Conservation (phyloP, 1,284 basidiomycete species). For the Ustilago esculenta region DNA sequence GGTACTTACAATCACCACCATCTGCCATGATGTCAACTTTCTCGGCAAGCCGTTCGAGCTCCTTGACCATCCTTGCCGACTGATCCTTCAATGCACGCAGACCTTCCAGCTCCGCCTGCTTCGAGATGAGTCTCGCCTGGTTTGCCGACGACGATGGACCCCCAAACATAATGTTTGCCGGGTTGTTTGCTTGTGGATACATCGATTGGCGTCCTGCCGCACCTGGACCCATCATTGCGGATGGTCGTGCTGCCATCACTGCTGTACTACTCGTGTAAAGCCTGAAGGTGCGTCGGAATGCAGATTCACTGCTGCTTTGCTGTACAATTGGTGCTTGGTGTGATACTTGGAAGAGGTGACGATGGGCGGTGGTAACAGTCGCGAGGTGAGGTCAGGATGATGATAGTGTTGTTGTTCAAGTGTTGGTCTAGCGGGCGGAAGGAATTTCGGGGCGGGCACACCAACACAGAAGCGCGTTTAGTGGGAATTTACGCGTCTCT, state of each 20-base stretch:
- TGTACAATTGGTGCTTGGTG: no score
- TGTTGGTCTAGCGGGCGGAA: slow-evolving; percentile 1
- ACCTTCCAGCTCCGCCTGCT: slow-evolving; percentile 63
- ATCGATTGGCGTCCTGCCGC: slow-evolving; percentile 36
- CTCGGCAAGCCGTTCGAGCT: slow-evolving; percentile 56
- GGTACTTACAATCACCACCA: slow-evolving; percentile 58
- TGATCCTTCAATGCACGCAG: slow-evolving; percentile 57
- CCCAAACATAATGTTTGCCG: slow-evolving; percentile 38
- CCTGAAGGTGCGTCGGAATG: no score
- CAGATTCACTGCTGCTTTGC: no score
- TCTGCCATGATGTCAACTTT: slow-evolving; percentile 58
- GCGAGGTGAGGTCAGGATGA: no score
- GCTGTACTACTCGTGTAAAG: background rate
- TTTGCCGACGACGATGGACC: slow-evolving; percentile 43
- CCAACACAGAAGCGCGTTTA: slow-evolving; percentile 13
- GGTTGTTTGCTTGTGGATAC: slow-evolving; percentile 29
- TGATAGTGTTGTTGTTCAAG: slow-evolving; percentile 10
- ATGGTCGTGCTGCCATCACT: slow-evolving; percentile 35
- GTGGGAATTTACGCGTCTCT: slow-evolving; percentile 30
- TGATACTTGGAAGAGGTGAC: no score
- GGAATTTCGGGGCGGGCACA: slow-evolving; percentile 1
- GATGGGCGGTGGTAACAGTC: background rate
- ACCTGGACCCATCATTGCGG: slow-evolving; percentile 21
- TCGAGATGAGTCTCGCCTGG: slow-evolving; percentile 50
- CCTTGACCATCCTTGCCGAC: slow-evolving; percentile 58